These are phyloP conservation scores for Cladosporium sp. DNA, from an alignment of 2,329 filamentous ascomycete genomes.

Conservation along the genomic window DNA sequence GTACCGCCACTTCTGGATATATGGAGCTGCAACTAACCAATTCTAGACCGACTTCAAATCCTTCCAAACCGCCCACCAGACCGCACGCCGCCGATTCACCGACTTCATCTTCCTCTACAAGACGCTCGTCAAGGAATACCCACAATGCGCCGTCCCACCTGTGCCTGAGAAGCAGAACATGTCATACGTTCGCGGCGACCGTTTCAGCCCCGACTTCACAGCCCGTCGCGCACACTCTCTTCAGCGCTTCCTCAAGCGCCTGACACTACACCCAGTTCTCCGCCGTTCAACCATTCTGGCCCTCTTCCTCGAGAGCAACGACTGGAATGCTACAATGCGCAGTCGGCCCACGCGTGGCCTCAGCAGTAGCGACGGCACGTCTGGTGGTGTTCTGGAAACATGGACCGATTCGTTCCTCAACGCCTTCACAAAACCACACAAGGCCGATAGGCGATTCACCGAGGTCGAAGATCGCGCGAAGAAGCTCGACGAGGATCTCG, in stretches of 20 bases:
- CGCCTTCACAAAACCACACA: constrained; percentile 94
- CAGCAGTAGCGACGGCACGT: constrained; percentile 45
- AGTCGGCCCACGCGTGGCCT: constrained; percentile 66
- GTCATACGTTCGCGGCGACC: constrained; percentile 95
- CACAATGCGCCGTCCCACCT: constrained; percentile 88
- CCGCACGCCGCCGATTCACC: constrained; percentile 87
- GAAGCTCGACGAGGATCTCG: constrained; percentile 91
- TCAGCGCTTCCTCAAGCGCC: constrained; percentile 82
- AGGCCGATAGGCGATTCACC: constrained; percentile 89
- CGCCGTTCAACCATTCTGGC: constrained; percentile 80
- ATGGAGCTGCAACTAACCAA: neutral
- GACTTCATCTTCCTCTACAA: constrained; percentile 98
- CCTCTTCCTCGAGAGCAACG: constrained; percentile 84
- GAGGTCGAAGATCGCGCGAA: constrained; percentile 90
- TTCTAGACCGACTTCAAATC: constrained; percentile 85
- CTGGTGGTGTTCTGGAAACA: constrained; percentile 82
- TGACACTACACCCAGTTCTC: constrained; percentile 85
- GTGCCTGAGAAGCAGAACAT: constrained; percentile 98
- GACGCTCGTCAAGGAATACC: constrained; percentile 81
- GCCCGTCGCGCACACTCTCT: constrained; percentile 83
- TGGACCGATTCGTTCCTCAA: constrained; percentile 97
- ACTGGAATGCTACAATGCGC: constrained; percentile 97
- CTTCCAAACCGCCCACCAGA: constrained; percentile 78
- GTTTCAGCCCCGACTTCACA: constrained; percentile 92
- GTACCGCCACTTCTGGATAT: neutral